Evolutionary conservation across 768 basidiomycete species (phyloP), one percentile per base, ranked within the genome.

Genomic region (Coprinellus micaceus): DNA sequence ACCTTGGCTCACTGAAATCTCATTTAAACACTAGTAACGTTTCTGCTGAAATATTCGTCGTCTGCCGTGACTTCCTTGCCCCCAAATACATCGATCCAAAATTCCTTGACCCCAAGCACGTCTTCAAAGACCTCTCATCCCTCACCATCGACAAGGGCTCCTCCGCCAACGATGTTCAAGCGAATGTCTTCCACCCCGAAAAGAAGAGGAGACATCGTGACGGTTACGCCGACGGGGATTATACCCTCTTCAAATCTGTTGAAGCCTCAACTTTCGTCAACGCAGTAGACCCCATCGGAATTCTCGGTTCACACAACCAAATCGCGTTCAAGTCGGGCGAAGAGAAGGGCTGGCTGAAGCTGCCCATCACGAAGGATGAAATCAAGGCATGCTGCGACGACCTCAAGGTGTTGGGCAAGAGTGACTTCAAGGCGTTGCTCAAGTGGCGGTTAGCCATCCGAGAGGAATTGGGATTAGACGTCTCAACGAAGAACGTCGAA

Each of bases 41-140:
- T 43, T 99, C 97, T 43, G 97, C 97, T 12, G 97, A 99, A 73
- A 99, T 99, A 67, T 99, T 99, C 79, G 97, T 99, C 63, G 92
- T 98, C 49, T 99, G 97, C 71, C 88, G 88, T 55, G 92, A 91
- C 56, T 99, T 93, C 75, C 81, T 92, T 56, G 94, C 95, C 9
- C 97, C 97, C 2, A 94, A 91, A 71, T 82, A 88, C 63, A 96
- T 99, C 64, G 97, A 99, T 66, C 94, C 96, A 13, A 97, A 96
- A 73, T 97, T 99, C 74, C 85, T 99, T 59, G 95, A 98, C 69
- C 92, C 96, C 2, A 92, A 86, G 67, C 93, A 98, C 66, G 97
- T 99, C 60, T 99, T 99, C 82, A 95, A 97, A 70, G 96, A 98
- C 50, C 76, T 91, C 21, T 75, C 84, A 15, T 74, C 67, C 2